A percentile compares a stretch with the other conserved stretches of the same genome.
phyloP scores from a whole-genome alignment of 352 stramenopile species.

The Globisporangium middletonii region DNA sequence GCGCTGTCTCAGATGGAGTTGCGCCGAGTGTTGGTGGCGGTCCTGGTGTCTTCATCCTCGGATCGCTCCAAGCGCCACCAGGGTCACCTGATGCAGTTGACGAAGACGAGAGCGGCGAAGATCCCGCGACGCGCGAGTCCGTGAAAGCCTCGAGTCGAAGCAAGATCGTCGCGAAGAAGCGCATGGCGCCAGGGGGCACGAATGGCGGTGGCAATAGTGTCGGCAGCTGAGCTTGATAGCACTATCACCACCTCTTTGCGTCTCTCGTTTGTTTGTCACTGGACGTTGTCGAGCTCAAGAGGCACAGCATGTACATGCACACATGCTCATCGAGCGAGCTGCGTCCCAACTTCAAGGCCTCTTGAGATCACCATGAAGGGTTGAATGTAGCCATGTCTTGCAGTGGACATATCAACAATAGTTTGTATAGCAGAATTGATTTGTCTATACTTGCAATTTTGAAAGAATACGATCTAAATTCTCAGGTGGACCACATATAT shows the following conservation, averaged over 20 bases:
- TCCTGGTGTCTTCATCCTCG: background rate
- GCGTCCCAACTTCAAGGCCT: too few species aligned
- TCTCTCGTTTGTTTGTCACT: background rate
- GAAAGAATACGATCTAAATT: too few species aligned
- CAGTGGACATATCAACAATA: too few species aligned
- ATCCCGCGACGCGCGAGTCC: slow-evolving; percentile 47
- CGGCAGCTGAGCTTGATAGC: background rate
- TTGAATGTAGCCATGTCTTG: too few species aligned
- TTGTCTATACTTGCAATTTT: too few species aligned
- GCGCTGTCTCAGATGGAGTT: background rate
- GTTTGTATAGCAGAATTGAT: too few species aligned
- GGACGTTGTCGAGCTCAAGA: too few species aligned
- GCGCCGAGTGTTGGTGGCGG: background rate
- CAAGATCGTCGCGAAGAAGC: slow-evolving; percentile 56
- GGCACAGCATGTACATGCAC: too few species aligned
- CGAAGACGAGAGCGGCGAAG: slow-evolving; percentile 32
- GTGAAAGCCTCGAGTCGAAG: slow-evolving; percentile 62
- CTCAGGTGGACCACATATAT: too few species aligned
- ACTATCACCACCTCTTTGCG: background rate
- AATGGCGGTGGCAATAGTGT: background rate
- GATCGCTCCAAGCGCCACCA: background rate
- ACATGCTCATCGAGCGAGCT: too few species aligned
- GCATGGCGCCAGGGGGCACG: background rate
- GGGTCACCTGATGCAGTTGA: slow-evolving; percentile 10
- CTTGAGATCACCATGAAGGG: too few species aligned